Conservation (phyloP, 352 stramenopile genomes). For the Globisporangium abappressorium region DNA sequence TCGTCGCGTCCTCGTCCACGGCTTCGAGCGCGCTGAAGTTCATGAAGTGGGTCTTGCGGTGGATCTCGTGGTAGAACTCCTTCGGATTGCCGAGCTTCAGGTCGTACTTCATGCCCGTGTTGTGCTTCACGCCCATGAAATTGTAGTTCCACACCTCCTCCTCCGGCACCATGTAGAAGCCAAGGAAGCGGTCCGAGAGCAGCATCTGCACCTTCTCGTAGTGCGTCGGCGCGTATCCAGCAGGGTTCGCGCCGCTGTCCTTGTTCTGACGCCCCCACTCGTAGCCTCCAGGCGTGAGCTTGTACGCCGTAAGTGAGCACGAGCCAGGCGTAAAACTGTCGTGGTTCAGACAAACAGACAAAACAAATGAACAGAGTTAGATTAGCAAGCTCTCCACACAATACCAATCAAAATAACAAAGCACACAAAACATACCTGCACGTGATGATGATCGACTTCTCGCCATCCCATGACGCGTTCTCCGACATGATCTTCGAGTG, state of each 20-base stretch:
- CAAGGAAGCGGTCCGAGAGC: conserved; percentile 98
- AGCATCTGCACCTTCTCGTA: conserved; percentile 99
- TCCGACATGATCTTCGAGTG: conserved; percentile 97
- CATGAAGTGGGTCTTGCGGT: conserved; percentile 99
- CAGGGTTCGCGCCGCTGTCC: conserved; percentile 92
- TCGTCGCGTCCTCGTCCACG: conserved; percentile 82
- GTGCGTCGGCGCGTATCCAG: conserved; percentile 95
- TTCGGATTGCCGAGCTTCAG: conserved; percentile 98
- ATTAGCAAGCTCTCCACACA: background rate
- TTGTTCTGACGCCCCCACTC: conserved; percentile 99
- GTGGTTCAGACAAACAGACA: background rate
- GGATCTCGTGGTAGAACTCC: conserved; percentile 98
- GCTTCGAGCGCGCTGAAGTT: conserved; percentile 98
- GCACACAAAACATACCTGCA: conserved; percentile 37
- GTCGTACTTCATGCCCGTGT: conserved; percentile 96
- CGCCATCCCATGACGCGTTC: conserved; percentile 95
- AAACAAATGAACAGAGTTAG: conserved; percentile 2
- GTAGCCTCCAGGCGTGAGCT: conserved; percentile 94
- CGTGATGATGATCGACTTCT: conserved; percentile 98
- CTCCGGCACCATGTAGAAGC: conserved; percentile 99
- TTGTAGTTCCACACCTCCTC: conserved; percentile 99
- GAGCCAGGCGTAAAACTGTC: conserved; percentile 98
- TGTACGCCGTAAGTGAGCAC: conserved; percentile 99
- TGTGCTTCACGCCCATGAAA: conserved; percentile 99
- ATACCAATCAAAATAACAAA: background rate